phyloP scores from a whole-genome alignment of 2,329 filamentous ascomycete genomes.

The Zasmidium citrigriseum region DNA sequence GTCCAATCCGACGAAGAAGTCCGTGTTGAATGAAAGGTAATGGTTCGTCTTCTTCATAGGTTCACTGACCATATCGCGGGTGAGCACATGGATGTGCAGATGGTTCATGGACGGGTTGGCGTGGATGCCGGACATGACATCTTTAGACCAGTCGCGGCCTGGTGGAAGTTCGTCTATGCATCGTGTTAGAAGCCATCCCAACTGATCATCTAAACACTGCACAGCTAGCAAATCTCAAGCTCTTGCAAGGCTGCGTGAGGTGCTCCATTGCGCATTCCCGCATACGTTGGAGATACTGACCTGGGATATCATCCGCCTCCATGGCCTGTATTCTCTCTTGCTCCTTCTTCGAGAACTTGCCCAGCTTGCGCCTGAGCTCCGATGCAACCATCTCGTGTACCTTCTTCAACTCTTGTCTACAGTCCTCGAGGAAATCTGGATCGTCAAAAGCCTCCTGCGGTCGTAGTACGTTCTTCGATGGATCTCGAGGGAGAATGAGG shows the following conservation, averaged over 20 bases:
- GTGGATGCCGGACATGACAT: conserved; percentile 79
- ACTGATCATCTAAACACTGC: too few species aligned
- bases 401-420: conserved; percentile 61
- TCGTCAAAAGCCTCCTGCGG: conserved; percentile 79
- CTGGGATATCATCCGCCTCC: conserved; percentile 41
- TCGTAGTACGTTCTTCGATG: conserved; percentile 61
- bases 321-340: conserved; percentile 65
- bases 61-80: conserved; percentile 73
- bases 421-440: conserved; percentile 64
- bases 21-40: conserved; percentile 87
- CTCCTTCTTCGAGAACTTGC: conserved; percentile 64
- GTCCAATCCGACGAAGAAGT: conserved; percentile 76
- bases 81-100: conserved; percentile 85
- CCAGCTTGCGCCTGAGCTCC: conserved; percentile 72
- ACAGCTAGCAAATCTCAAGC: too few species aligned
- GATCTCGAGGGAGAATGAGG: conserved; percentile 79
- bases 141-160: conserved; percentile 76
- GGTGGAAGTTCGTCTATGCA: conserved; percentile 55
- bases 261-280: too few species aligned
- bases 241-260: too few species aligned
- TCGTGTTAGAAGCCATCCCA: not conserved
- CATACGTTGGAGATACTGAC: too few species aligned
- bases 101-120: conserved; percentile 89
- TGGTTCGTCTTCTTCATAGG: conserved; percentile 79
- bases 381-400: conserved; percentile 68